Base-by-base conservation (phyloP, 352 stramenopile genomes). In the Phytopythium ostracodes region DNA sequence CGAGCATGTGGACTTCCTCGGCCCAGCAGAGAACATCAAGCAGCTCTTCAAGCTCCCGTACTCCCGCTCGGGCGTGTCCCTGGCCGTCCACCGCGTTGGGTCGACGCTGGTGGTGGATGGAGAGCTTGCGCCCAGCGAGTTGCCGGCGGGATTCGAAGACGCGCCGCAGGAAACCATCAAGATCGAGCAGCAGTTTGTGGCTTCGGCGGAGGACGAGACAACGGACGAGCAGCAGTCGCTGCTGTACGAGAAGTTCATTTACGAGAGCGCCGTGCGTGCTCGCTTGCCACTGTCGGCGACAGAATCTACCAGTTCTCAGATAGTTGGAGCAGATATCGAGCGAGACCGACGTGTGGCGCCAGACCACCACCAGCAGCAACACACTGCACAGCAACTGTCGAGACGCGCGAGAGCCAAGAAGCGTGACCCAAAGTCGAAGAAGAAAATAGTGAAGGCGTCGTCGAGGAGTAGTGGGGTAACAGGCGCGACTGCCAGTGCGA, bases 191-290 rank as follows among this genome's bases (percentile, higher is more conserved):
- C 65, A 87, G 40, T 64, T 36, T 36, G 36, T 59, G 3, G 33
- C 36, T 11, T 9, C 53, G 24, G 9, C 69, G 0, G 71, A 84
- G 1, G 68, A 84, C 10, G 66, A 56, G 33, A 69, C 64, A 1
- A 22, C 6, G 1, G 22, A 29, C 33, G 56, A 62, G 24, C 63
- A 63, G 18, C 84, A 91, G 62, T 61, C 70, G 15, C 62, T 91
- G 22, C 51, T 94, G 44, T 95, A 92, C 61, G 82, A 95, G 57
- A 95, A 95, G 62, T 95, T 95, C 36, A 89, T 95, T 33, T 95
- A 91, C 54, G 79, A 92, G 42, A 94, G 81, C 61, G 84, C 83
- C 0, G 55, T 88, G 15, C 69, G 68, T 10, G 73, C 63, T 1
- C 68, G 66, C 18, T 50, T 88, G 14, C 70, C 72, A 27, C 64